Percentiles rank a stretch among this genome's conserved stretches.
phyloP scores from a whole-genome alignment of 352 stramenopile genomes.

The Pythium phragmitis region DNA sequence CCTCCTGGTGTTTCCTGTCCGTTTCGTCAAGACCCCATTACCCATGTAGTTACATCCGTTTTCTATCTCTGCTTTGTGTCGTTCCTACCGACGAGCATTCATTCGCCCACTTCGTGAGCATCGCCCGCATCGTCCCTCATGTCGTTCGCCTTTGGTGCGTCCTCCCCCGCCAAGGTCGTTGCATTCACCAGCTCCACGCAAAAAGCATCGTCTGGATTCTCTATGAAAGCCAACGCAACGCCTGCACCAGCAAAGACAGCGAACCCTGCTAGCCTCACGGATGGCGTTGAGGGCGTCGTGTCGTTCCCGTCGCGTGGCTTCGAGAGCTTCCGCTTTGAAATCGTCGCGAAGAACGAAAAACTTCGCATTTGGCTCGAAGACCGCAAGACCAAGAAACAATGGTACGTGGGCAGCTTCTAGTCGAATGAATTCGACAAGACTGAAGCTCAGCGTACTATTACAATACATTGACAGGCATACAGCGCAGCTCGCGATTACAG shows the following conservation, averaged over 20 bases:
- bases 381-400: conserved; percentile 16
- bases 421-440: background rate
- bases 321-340: conserved; percentile 6
- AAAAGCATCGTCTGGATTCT: background rate
- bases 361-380: conserved; percentile 15
- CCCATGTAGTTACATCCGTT: no score
- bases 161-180: background rate
- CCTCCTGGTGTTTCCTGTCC: no score
- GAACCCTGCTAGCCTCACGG: background rate
- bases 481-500: background rate
- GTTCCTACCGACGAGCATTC: no score
- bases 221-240: background rate
- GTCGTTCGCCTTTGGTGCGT: background rate
- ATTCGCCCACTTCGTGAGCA: no score
- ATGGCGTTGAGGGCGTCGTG: conserved; percentile 2
- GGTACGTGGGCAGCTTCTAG: background rate
- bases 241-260: background rate
- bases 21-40: no score
- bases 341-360: conserved; percentile 1
- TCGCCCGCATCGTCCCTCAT: background rate
- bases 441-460: no score
- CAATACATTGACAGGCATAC: background rate
- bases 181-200: background rate
- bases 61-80: no score
- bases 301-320: conserved; percentile 1